These are phyloP conservation scores for Neopestalotiopsis rosae DNA, from an alignment of 2,329 filamentous ascomycete genomes.

Conservation along the genomic window DNA sequence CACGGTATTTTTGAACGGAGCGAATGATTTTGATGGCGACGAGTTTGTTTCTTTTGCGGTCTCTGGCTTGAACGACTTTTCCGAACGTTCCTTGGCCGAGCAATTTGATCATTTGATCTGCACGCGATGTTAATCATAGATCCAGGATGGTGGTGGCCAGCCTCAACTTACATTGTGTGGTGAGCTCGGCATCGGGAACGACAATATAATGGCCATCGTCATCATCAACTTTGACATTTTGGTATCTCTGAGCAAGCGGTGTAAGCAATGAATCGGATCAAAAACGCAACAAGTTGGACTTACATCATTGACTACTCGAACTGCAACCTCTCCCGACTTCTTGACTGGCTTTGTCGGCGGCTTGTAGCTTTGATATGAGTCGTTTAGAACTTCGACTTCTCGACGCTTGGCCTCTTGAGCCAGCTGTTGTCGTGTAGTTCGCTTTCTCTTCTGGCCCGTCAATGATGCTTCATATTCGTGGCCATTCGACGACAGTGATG, in stretches of 20 bases:
- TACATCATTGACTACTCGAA: slow-evolving; percentile 68
- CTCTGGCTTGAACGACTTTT: slow-evolving; percentile 93
- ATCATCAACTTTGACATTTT: slow-evolving; percentile 83
- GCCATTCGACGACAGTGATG: slow-evolving; percentile 67
- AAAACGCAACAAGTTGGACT: slow-evolving; percentile 37
- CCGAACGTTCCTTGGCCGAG: slow-evolving; percentile 97
- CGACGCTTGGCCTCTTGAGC: slow-evolving; percentile 83
- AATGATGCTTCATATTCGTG: slow-evolving; percentile 70
- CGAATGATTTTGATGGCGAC: slow-evolving; percentile 98
- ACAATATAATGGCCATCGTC: slow-evolving; percentile 98
- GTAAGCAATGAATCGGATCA: neutral
- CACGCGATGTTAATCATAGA: slow-evolving; percentile 23
- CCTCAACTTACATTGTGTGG: slow-evolving; percentile 79
- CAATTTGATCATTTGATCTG: slow-evolving; percentile 87
- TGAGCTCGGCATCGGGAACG: slow-evolving; percentile 82
- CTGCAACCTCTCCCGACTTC: slow-evolving; percentile 81
- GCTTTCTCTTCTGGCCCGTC: slow-evolving; percentile 88
- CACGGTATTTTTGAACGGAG: slow-evolving; percentile 96
- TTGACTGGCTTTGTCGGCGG: slow-evolving; percentile 88
- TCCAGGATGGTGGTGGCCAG: neutral
- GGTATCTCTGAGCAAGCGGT: slow-evolving; percentile 37
- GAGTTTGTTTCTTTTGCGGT: slow-evolving; percentile 74
- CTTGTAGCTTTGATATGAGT: slow-evolving; percentile 79
- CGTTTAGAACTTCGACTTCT: slow-evolving; percentile 72
- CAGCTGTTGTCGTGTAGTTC: slow-evolving; percentile 72